Evolutionary conservation across 1,284 basidiomycete species (phyloP).

Genomic region (Lentinula novae-zelandiae): DNA sequence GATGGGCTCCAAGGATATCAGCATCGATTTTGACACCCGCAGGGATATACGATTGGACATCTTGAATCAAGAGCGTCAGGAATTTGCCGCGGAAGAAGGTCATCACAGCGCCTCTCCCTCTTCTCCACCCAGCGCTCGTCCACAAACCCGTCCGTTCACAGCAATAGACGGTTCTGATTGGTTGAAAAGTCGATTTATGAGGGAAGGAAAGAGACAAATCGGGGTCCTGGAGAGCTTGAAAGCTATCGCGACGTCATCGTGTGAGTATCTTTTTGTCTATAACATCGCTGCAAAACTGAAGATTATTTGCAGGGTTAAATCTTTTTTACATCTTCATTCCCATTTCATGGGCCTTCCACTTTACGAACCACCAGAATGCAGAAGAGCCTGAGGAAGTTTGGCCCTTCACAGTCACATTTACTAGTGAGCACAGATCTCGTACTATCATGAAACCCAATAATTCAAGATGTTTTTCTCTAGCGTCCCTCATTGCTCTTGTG

Average conservation of each 20-base stretch:
- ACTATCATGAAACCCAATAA: background rate
- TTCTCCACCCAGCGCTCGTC: background rate
- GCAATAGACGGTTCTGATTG: conserved; percentile 1
- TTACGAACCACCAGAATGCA: conserved; percentile 21
- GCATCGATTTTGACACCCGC: background rate
- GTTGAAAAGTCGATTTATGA: conserved; percentile 47
- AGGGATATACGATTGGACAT: background rate
- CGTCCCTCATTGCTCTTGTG: conserved; percentile 55
- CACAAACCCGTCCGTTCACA: background rate
- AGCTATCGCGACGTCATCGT: conserved; percentile 47
- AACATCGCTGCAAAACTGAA: background rate
- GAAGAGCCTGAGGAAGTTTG: conserved; percentile 19
- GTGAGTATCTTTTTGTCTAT: conserved; percentile 30
- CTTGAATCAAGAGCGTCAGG: background rate
- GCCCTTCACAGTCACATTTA: conserved; percentile 30
- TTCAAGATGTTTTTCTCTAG: conserved; percentile 29
- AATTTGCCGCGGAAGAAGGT: background rate
- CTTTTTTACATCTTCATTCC: conserved; percentile 60
- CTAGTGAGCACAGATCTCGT: conserved; percentile 27
- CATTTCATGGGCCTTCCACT: conserved; percentile 61
- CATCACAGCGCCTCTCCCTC: background rate
- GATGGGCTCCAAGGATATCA: background rate
- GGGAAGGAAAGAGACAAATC: conserved; percentile 44
- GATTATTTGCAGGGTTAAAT: conserved; percentile 37
- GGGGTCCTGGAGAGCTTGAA: conserved; percentile 42